phyloP scores from a whole-genome alignment of 2,329 filamentous ascomycete species.

The Neonectria hederae region DNA sequence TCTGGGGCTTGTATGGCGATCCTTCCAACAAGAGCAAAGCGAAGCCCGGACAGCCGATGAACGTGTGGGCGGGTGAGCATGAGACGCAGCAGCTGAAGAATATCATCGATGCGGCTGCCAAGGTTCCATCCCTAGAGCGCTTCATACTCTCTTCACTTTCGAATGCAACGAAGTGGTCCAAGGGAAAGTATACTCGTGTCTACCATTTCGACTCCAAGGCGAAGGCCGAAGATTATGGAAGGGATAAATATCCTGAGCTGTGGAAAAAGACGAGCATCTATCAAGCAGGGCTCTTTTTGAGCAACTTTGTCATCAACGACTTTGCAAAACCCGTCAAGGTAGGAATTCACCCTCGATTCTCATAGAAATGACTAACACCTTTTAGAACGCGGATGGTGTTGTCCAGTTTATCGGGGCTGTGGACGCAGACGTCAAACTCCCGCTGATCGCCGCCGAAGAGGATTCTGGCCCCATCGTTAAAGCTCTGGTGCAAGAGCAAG shows the following conservation, averaged over 20 bases:
- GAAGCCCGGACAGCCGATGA: constrained; percentile 27
- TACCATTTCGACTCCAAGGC: constrained; percentile 56
- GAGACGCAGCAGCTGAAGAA: constrained; percentile 50
- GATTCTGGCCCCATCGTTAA: constrained; percentile 38
- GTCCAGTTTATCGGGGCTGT: constrained; percentile 32
- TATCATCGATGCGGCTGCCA: constrained; percentile 48
- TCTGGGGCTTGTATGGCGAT: constrained; percentile 32
- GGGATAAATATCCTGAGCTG: constrained; percentile 25
- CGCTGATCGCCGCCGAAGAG: constrained; percentile 39
- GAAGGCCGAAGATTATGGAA: constrained; percentile 42
- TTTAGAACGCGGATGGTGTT: constrained; percentile 30
- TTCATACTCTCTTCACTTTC: constrained; percentile 52
- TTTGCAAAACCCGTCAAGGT: constrained; percentile 17
- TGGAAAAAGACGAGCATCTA: constrained; percentile 37
- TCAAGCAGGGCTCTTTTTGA: constrained; percentile 32
- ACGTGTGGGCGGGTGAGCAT: constrained; percentile 35
- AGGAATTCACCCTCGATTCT: not conserved
- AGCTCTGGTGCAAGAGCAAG: constrained; percentile 32
- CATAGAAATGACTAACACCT: not conserved
- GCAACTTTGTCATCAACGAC: constrained; percentile 20
- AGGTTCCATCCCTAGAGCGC: constrained; percentile 45
- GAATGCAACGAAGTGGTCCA: constrained; percentile 48
- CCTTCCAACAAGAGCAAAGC: constrained; percentile 21
- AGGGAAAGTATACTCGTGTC: constrained; percentile 52
- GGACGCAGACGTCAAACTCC: constrained; percentile 29